A percentile compares a stretch with the other conserved stretches of the same genome.
Conservation (phyloP, 129 eudicot species). For the Saussurea involucrata region DNA sequence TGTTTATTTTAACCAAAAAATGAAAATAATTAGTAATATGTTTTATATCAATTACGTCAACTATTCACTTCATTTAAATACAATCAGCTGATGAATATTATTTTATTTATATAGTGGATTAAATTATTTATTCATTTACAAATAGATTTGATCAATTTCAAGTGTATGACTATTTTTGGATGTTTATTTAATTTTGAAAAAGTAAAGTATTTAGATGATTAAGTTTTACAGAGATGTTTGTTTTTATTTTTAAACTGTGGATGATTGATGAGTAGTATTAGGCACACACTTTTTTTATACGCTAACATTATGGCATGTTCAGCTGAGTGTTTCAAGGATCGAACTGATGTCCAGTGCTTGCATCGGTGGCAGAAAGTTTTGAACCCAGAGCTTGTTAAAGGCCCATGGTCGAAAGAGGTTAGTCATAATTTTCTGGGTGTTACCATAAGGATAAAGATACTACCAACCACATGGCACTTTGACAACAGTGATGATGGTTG, state of each 20-base stretch:
- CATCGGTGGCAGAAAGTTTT: slow-evolving; percentile 99
- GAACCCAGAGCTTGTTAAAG: slow-evolving; percentile 96
- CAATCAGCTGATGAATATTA: no score
- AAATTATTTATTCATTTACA: no score
- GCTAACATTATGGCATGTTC: slow-evolving; percentile 26
- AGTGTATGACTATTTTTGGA: no score
- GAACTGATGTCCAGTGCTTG: slow-evolving; percentile 98
- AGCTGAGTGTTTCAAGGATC: slow-evolving; percentile 97
- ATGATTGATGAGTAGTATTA: not conserved
- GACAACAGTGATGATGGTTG: no score
- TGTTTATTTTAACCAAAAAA: no score
- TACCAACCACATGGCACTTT: not conserved
- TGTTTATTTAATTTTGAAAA: no score
- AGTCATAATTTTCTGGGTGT: not conserved
- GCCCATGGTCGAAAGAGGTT: slow-evolving; percentile 99
- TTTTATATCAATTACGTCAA: no score
- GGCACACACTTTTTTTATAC: not conserved
- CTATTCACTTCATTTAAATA: no score
- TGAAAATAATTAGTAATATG: no score
- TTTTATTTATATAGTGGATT: no score
- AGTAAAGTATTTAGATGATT: no score
- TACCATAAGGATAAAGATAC: not conserved
- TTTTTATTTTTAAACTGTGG: not conserved
- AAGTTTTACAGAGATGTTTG: not conserved
- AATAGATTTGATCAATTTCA: no score